phyloP scores from a whole-genome alignment of 2,329 filamentous ascomycete genomes.

The Fusarium duplospermum region DNA sequence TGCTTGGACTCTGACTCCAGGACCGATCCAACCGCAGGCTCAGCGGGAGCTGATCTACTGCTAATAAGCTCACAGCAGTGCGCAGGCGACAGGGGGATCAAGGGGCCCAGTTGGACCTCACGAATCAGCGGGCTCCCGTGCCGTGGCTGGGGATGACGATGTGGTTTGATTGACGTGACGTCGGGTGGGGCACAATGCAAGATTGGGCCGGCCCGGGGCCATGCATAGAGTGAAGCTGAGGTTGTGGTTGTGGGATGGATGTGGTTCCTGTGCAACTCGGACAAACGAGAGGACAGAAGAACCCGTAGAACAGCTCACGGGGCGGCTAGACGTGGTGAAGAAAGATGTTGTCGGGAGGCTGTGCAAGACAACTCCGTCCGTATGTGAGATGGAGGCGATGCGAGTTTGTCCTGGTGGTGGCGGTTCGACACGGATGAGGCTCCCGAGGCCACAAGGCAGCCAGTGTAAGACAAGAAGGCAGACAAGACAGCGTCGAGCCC shows the following conservation, averaged over 20 bases:
- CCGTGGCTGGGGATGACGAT: slow-evolving; percentile 39
- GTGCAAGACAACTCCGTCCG: slow-evolving; percentile 22
- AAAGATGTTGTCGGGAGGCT: slow-evolving; percentile 1
- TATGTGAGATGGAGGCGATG: slow-evolving; percentile 16
- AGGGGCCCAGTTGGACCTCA: slow-evolving; percentile 22
- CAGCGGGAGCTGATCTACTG: slow-evolving; percentile 26
- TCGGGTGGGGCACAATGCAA: slow-evolving; percentile 31
- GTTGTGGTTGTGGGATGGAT: neutral
- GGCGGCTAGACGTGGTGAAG: slow-evolving; percentile 13
- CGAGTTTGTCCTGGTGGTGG: slow-evolving; percentile 8
- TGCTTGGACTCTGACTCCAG: neutral
- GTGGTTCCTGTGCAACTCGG: neutral
- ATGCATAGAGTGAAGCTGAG: slow-evolving; percentile 5
- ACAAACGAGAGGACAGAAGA: slow-evolving; percentile 5
- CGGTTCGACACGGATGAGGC: slow-evolving; percentile 21
- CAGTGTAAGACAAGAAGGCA: slow-evolving; percentile 21
- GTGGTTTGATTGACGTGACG: slow-evolving; percentile 42
- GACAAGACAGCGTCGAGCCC: slow-evolving; percentile 11
- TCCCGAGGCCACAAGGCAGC: slow-evolving; percentile 10
- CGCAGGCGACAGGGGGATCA: slow-evolving; percentile 25
- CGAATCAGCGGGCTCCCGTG: slow-evolving; percentile 34
- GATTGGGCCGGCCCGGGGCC: slow-evolving; percentile 7
- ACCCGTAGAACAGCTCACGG: slow-evolving; percentile 11
- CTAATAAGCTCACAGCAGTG: slow-evolving; percentile 35
- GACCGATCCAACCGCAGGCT: slow-evolving; percentile 19